Conservation (phyloP, 257 asterid genomes). For the Eustoma russellianum region DNA sequence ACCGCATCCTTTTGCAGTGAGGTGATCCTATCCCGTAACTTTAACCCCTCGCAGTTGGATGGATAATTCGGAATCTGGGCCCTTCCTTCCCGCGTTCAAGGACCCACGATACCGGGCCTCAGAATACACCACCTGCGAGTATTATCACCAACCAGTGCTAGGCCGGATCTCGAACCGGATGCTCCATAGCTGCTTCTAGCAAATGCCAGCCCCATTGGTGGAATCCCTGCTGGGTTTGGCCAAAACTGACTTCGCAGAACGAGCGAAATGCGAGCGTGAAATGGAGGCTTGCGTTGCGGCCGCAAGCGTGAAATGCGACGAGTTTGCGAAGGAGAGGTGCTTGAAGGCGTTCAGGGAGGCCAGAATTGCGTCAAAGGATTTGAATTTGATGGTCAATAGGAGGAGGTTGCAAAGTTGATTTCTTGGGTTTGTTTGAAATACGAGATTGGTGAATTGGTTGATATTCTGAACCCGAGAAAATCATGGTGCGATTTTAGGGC, state of each 20-base stretch:
- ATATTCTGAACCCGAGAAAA: conserved; percentile 24
- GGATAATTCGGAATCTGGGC: conserved; percentile 47
- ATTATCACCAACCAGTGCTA: conserved; percentile 62
- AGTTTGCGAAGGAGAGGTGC: conserved; percentile 54
- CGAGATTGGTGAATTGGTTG: conserved; percentile 19
- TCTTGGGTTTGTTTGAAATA: conserved; percentile 38
- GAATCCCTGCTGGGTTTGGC: conserved; percentile 39
- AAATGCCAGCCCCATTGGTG: conserved; percentile 86
- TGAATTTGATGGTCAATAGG: conserved; percentile 28
- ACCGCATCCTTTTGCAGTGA: too few relatives aligned
- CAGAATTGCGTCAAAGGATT: conserved; percentile 34
- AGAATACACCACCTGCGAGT: conserved; percentile 41
- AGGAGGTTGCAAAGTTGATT: conserved; percentile 45
- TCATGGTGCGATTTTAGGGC: conserved; percentile 44
- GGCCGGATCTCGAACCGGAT: conserved; percentile 73
- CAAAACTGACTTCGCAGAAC: conserved; percentile 38
- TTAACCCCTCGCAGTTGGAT: too few relatives aligned
- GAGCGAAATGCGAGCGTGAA: conserved; percentile 64
- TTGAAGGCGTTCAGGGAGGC: conserved; percentile 51
- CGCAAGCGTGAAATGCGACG: conserved; percentile 50
- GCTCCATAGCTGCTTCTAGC: conserved; percentile 77
- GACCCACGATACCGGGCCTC: conserved; percentile 50
- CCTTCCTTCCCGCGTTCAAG: conserved; percentile 62
- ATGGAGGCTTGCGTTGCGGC: conserved; percentile 53
- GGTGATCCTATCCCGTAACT: too few relatives aligned